phyloP scores from a whole-genome alignment of 495 filamentous ascomycete species.

The Pyrenula massariospora region DNA sequence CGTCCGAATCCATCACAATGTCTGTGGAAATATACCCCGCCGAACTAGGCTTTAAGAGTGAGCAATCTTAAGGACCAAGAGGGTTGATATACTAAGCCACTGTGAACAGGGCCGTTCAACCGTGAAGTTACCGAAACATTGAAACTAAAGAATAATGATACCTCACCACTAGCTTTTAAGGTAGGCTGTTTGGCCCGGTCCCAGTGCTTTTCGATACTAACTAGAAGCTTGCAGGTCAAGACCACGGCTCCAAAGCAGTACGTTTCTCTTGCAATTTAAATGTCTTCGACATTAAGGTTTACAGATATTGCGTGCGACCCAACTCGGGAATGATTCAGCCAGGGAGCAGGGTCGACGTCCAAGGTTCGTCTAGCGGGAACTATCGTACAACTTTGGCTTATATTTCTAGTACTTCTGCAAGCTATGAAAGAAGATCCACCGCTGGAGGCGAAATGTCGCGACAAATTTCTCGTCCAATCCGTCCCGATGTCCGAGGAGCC shows the following conservation, averaged over 20 bases:
- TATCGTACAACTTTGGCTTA: conserved; percentile 7
- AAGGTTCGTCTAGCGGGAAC: conserved; percentile 54
- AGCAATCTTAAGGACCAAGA: conserved; percentile 19
- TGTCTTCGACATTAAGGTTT: conserved; percentile 3
- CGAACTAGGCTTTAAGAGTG: conserved; percentile 91
- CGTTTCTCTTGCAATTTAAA: conserved; percentile 17
- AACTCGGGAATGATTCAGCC: conserved; percentile 93
- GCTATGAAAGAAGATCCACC: conserved; percentile 95
- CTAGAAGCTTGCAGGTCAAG: conserved; percentile 60
- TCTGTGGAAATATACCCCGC: conserved; percentile 83
- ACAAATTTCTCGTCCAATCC: conserved; percentile 97
- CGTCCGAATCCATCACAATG: conserved; percentile 48
- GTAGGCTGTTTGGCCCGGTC: conserved; percentile 32
- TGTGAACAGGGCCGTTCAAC: conserved; percentile 70
- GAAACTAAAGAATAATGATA: conserved; percentile 65
- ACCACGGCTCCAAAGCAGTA: conserved; percentile 99
- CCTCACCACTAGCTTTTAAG: conserved; percentile 87
- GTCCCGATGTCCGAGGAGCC: conserved; percentile 69
- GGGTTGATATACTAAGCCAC: conserved; percentile 6
- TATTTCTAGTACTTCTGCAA: conserved; percentile 69
- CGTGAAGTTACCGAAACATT: conserved; percentile 80
- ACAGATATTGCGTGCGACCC: conserved; percentile 92
- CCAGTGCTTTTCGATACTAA: not conserved
- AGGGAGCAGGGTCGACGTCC: conserved; percentile 78
- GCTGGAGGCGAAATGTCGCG: conserved; percentile 73